A percentile compares a stretch with the other conserved stretches of the same genome.
These are phyloP conservation scores for Clarireedia monteithiana DNA, from an alignment of 2,329 filamentous ascomycete species.

Conservation along the genomic window DNA sequence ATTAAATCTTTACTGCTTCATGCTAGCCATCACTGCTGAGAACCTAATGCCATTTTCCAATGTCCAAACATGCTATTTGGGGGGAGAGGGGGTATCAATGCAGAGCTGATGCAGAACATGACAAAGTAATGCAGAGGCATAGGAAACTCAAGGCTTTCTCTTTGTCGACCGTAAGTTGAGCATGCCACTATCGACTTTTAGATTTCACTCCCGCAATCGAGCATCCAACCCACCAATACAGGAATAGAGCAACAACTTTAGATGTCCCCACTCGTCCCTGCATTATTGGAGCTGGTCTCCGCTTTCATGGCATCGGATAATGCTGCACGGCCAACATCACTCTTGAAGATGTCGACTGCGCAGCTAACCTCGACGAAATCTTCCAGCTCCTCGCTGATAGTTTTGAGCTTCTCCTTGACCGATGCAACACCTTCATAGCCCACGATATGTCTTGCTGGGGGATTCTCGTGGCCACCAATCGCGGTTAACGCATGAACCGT, in stretches of 20 bases:
- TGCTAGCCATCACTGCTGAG: no score
- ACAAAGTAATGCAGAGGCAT: no score
- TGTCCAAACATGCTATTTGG: no score
- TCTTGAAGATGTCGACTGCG: slow-evolving; percentile 29
- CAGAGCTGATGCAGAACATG: no score
- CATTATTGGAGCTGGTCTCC: background rate
- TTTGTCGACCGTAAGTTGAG: no score
- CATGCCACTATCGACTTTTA: no score
- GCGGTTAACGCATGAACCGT: slow-evolving; percentile 86
- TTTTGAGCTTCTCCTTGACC: slow-evolving; percentile 94
- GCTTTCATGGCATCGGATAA: slow-evolving; percentile 11
- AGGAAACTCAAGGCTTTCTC: no score
- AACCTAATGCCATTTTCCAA: no score
- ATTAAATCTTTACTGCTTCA: no score
- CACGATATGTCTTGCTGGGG: slow-evolving; percentile 88
- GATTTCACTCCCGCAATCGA: no score
- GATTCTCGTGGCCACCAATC: slow-evolving; percentile 93
- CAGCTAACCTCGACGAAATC: slow-evolving; percentile 87
- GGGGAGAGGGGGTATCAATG: no score
- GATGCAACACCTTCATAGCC: slow-evolving; percentile 79
- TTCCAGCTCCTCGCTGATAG: slow-evolving; percentile 90
- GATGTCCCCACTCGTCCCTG: background rate
- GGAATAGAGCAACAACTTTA: background rate
- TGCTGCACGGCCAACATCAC: slow-evolving; percentile 25
- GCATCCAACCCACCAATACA: no score